Evolutionary conservation across 2,329 filamentous ascomycete species (phyloP).

Genomic region (Juglanconis juglandina): DNA sequence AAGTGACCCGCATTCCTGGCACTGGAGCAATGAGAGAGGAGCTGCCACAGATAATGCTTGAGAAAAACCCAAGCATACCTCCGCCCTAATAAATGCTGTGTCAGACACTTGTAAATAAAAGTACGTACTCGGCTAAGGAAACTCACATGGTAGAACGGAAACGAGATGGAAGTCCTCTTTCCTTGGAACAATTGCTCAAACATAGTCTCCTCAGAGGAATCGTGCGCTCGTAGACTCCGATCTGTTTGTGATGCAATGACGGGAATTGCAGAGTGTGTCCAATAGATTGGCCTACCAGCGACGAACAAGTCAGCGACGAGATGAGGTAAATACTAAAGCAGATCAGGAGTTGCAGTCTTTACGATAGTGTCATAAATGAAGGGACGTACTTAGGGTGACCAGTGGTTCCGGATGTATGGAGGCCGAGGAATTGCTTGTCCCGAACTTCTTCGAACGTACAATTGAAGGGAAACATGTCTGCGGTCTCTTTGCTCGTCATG

Average conservation of each 20-base stretch:
- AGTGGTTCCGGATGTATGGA: constrained; percentile 25
- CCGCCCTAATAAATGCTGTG: background rate
- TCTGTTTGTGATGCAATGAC: constrained; percentile 7
- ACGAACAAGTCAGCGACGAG: background rate
- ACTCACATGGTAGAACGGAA: constrained; percentile 13
- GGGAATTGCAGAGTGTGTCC: constrained; percentile 17
- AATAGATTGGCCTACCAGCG: constrained; percentile 14
- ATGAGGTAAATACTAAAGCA: background rate
- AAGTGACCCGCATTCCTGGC: constrained; percentile 14
- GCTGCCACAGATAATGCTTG: constrained; percentile 3
- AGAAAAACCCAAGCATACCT: constrained; percentile 7
- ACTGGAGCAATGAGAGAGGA: constrained; percentile 15
- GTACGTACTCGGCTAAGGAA: background rate
- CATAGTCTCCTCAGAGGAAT: background rate
- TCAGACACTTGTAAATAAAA: background rate
- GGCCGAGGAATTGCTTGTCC: constrained; percentile 20
- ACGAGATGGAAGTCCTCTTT: background rate
- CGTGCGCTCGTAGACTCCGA: background rate
- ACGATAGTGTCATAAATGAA: too few relatives aligned
- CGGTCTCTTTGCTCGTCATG: constrained; percentile 10
- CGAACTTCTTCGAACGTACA: constrained; percentile 15
- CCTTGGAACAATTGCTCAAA: constrained; percentile 2
- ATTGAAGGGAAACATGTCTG: constrained; percentile 12
- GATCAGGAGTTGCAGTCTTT: background rate
- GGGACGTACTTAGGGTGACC: constrained; percentile 20